A percentile compares a stretch with the other conserved stretches of the same genome.
Evolutionary conservation across 1,284 basidiomycete species (phyloP).

Genomic region (Lentinula novae-zelandiae): DNA sequence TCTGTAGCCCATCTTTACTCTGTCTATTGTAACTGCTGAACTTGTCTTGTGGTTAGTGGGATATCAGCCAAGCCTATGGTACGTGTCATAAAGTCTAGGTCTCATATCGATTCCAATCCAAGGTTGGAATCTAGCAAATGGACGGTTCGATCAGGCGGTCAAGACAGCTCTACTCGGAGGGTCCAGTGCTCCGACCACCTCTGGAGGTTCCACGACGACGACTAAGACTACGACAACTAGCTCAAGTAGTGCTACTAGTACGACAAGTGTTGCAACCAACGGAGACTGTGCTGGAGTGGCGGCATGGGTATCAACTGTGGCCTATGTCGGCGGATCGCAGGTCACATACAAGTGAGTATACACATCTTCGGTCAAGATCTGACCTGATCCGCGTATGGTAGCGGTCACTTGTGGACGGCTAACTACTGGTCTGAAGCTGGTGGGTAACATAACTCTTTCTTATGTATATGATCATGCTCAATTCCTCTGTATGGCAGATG

Average conservation of each 20-base stretch:
- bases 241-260: conserved; percentile 20
- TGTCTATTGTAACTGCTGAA: background rate
- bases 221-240: conserved; percentile 25
- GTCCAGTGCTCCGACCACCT: conserved; percentile 20
- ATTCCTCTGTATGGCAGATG: conserved; percentile 22
- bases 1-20: background rate
- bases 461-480: background rate
- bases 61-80: conserved; percentile 29
- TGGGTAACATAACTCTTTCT: background rate
- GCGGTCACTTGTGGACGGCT: conserved; percentile 51
- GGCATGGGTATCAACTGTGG: conserved; percentile 33
- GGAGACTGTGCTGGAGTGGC: conserved; percentile 45
- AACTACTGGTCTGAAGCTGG: conserved; percentile 51
- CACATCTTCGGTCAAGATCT: background rate
- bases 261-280: conserved; percentile 24
- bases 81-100: conserved; percentile 12
- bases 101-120: background rate
- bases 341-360: conserved; percentile 36
- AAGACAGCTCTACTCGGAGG: conserved; percentile 45
- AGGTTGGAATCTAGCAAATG: conserved; percentile 39
- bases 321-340: conserved; percentile 45
- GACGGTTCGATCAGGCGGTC: conserved; percentile 45
- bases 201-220: conserved; percentile 20
- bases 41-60: conserved; percentile 19
- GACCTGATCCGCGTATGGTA: conserved; percentile 14